phyloP scores from a whole-genome alignment of 352 stramenopile species.

The Globisporangium iwayamae region DNA sequence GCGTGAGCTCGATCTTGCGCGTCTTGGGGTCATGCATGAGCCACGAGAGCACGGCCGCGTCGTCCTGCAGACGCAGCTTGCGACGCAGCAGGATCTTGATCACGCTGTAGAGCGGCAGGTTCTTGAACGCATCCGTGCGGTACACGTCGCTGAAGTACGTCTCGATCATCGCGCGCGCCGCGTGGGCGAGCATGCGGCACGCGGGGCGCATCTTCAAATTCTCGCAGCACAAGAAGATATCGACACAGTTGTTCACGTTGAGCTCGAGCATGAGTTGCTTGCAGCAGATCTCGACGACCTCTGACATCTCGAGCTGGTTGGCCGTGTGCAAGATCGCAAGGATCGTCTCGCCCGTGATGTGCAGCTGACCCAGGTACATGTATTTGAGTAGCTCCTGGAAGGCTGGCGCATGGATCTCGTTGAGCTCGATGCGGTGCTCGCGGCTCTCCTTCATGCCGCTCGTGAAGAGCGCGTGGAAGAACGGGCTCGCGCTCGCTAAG shows the following conservation, averaged over 20 bases:
- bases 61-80: slow-evolving; percentile 25
- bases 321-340: slow-evolving; percentile 57
- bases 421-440: slow-evolving; percentile 41
- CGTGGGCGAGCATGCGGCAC: slow-evolving; percentile 51
- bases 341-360: slow-evolving; percentile 52
- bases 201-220: slow-evolving; percentile 43
- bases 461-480: slow-evolving; percentile 76
- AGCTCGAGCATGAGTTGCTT: slow-evolving; percentile 73
- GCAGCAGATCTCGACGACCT: slow-evolving; percentile 72
- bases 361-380: slow-evolving; percentile 68
- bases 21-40: slow-evolving; percentile 41
- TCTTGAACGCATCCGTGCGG: slow-evolving; percentile 52
- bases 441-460: slow-evolving; percentile 65
- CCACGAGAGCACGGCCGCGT: slow-evolving; percentile 43
- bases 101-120: slow-evolving; percentile 38
- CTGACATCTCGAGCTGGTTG: slow-evolving; percentile 65
- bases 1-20: slow-evolving; percentile 29
- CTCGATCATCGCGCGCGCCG: slow-evolving; percentile 58
- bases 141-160: slow-evolving; percentile 59
- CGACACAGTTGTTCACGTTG: slow-evolving; percentile 57
- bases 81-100: slow-evolving; percentile 41
- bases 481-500: slow-evolving; percentile 56
- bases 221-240: slow-evolving; percentile 71
- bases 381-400: slow-evolving; percentile 55
- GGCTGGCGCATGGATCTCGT: slow-evolving; percentile 38